Evolutionary conservation across 2,329 filamentous ascomycete species (phyloP).

Genomic region (Phialocephala sp.): DNA sequence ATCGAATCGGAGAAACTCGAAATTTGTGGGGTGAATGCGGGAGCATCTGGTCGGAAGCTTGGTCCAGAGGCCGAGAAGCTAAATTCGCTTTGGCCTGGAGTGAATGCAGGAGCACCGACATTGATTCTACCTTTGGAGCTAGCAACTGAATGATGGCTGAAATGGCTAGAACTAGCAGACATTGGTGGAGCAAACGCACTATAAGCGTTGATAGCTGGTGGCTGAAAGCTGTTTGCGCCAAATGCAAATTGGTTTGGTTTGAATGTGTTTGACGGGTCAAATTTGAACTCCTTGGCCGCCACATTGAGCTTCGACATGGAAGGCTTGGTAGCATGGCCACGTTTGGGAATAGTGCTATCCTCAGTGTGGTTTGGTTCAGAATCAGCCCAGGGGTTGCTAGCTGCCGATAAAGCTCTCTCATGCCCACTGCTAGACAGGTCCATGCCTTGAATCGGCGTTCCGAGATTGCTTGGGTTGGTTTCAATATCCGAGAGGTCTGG

Average conservation of each 20-base stretch:
- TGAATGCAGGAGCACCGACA: slow-evolving; percentile 72
- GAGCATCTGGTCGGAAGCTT: slow-evolving; percentile 78
- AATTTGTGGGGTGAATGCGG: slow-evolving; percentile 70
- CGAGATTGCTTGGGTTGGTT: slow-evolving; percentile 75
- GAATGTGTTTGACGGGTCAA: slow-evolving; percentile 58
- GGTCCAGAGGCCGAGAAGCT: slow-evolving; percentile 70
- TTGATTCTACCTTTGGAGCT: slow-evolving; percentile 62
- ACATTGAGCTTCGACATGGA: slow-evolving; percentile 86
- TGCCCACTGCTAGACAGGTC: slow-evolving; percentile 56
- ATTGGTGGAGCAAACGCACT: slow-evolving; percentile 41
- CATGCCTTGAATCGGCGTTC: slow-evolving; percentile 63
- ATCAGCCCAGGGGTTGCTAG: slow-evolving; percentile 69
- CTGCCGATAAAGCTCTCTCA: slow-evolving; percentile 59
- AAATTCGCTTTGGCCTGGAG: slow-evolving; percentile 68
- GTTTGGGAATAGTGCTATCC: slow-evolving; percentile 45
- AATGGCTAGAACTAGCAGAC: slow-evolving; percentile 44
- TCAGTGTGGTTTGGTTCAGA: slow-evolving; percentile 49
- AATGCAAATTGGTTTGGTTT: slow-evolving; percentile 58
- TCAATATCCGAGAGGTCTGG: slow-evolving; percentile 69
- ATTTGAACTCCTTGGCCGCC: slow-evolving; percentile 86
- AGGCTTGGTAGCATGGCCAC: slow-evolving; percentile 70
- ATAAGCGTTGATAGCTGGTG: slow-evolving; percentile 50
- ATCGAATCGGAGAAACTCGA: slow-evolving; percentile 53
- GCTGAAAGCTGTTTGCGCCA: slow-evolving; percentile 53
- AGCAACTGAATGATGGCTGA: slow-evolving; percentile 37